phyloP scores from a whole-genome alignment of 345 rosid species.

The Erysimum cheiranthoides region DNA sequence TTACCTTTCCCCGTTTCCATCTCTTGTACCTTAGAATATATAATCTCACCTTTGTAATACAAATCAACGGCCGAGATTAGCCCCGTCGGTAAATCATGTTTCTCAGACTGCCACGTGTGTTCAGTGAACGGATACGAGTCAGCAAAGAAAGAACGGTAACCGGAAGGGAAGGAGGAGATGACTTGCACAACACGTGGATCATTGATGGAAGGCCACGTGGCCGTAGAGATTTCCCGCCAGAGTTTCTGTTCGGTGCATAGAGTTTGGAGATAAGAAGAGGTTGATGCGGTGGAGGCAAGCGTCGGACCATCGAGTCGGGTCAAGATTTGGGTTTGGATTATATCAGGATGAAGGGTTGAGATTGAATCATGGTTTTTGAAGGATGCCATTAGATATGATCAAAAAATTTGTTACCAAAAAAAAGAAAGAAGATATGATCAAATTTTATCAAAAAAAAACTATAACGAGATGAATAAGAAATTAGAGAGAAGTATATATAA shows the following conservation, averaged over 20 bases:
- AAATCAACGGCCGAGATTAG: slow-evolving; percentile 84
- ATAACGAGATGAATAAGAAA: slow-evolving; percentile 30
- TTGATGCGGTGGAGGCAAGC: slow-evolving; percentile 62
- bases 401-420: too few relatives aligned
- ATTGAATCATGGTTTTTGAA: slow-evolving; percentile 29
- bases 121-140: slow-evolving; percentile 62
- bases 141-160: slow-evolving; percentile 64
- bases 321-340: slow-evolving; percentile 66
- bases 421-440: neutral
- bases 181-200: slow-evolving; percentile 49
- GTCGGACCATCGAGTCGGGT: slow-evolving; percentile 83
- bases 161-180: slow-evolving; percentile 64
- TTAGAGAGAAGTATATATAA: slow-evolving; percentile 8
- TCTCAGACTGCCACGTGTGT: slow-evolving; percentile 18
- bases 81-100: slow-evolving; percentile 25
- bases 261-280: slow-evolving; percentile 58
- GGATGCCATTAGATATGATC: slow-evolving; percentile 10
- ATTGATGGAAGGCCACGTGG: slow-evolving; percentile 69
- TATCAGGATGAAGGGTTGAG: slow-evolving; percentile 65
- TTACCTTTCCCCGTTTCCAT: slow-evolving; percentile 49
- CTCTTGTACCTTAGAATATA: slow-evolving; percentile 59
- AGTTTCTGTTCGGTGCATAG: slow-evolving; percentile 62
- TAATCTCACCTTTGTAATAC: slow-evolving; percentile 46
- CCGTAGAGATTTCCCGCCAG: slow-evolving; percentile 60
- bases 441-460: neutral